Evolutionary conservation across 75 land plant genomes (phyloP).

Genomic region (Azolla pinnata): DNA sequence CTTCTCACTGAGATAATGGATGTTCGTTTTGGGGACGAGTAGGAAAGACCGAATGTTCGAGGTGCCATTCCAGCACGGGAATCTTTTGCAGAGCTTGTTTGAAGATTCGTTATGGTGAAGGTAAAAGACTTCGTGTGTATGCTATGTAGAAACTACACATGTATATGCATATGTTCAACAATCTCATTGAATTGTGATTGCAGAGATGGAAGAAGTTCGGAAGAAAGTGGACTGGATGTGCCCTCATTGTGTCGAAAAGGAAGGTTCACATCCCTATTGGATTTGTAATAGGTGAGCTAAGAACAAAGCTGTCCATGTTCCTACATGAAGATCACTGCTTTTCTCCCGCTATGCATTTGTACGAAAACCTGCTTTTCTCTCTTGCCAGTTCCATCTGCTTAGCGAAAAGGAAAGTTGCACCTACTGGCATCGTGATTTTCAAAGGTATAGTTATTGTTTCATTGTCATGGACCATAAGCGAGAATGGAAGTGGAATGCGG

Average conservation of each 20-base stretch:
- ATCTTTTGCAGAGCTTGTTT: slow-evolving; percentile 51
- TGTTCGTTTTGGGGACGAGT: background rate
- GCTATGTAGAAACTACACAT: too few relatives aligned
- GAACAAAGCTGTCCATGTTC: background rate
- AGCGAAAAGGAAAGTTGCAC: slow-evolving; percentile 32
- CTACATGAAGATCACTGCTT: background rate
- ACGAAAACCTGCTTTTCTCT: background rate
- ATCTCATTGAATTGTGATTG: too few relatives aligned
- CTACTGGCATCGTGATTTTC: slow-evolving; percentile 49
- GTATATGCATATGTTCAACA: too few relatives aligned
- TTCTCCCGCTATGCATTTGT: background rate
- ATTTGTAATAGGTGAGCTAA: slow-evolving; percentile 47
- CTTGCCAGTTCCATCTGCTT: slow-evolving; percentile 35
- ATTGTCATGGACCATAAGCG: background rate
- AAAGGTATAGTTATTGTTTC: slow-evolving; percentile 18
- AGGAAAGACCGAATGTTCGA: slow-evolving; percentile 53
- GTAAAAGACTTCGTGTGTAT: too few relatives aligned
- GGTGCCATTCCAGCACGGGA: slow-evolving; percentile 46
- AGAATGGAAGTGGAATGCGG: background rate
- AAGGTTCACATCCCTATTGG: slow-evolving; percentile 42
- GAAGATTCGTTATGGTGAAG: slow-evolving; percentile 53
- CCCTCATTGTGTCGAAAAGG: slow-evolving; percentile 47
- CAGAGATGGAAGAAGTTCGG: slow-evolving; percentile 47
- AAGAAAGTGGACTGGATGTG: slow-evolving; percentile 37
- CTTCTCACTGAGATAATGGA: too few relatives aligned